Evolutionary conservation across 2,329 filamentous ascomycete species (phyloP), one percentile per base, ranked within the genome.

Genomic region (Sphaerulina vaccinii): DNA sequence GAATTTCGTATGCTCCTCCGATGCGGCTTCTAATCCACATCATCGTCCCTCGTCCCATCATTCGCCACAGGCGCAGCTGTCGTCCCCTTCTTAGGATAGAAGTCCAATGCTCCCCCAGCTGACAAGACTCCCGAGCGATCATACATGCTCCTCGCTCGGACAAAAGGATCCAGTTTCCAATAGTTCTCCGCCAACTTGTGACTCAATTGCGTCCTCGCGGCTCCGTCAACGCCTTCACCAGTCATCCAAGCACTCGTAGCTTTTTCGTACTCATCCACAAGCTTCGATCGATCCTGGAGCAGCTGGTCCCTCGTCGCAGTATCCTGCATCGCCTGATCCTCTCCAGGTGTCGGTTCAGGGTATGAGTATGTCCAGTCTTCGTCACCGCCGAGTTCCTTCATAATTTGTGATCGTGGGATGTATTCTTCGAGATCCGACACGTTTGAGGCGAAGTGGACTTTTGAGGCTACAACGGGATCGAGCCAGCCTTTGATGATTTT

Each of bases 401-500:
- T 81, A 58, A 97, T 87, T 41, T 85, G 84, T 39, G 77, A 76
- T 33, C 76, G 76, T 9, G 83, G 79, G 51, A 99, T 86, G 67
- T 86, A 96, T 50, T 84, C 76, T 58, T 87, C 82, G 47, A 99
- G 76, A 47, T 96, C 92, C 49, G 86, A 80, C 49, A 84, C 75
- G 60, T 83, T 89, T 66, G 90, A 93, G 52, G 88, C 93, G 70
- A 97, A 97, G 69, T 96, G 85, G 16, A 99, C 87, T 72, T 99
- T 99, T 66, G 82, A 80, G 19, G 93, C 93, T 22, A 99, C 92
- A 3, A 99, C 92, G 1, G 93, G 93, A 69, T 99, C 93, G 32
- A 99, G 82, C 93, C 93, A 99, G 61, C 91, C 90, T 59, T 84
- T 85, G 68, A 99, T 95, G 59, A 99, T 88, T 68, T 84, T 90